A percentile compares a stretch with the other conserved stretches of the same genome.
Conservation (phyloP, 2,329 filamentous ascomycete species). For the Nothopassalora personata region DNA sequence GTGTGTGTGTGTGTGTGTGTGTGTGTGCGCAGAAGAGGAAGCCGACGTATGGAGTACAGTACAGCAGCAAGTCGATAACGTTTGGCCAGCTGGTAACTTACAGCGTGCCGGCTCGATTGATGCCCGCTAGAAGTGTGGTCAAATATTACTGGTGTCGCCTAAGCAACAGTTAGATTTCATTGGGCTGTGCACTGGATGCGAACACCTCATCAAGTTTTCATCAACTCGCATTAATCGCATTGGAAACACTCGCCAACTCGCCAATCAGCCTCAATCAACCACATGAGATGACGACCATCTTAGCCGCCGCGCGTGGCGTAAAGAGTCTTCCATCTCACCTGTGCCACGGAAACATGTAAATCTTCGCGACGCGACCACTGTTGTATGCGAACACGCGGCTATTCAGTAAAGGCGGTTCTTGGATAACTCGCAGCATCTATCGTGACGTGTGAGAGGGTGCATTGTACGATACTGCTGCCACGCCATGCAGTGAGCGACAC, state of each 20-base stretch:
- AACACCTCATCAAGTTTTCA: too few species aligned
- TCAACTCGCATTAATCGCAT: too few species aligned
- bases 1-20: background rate
- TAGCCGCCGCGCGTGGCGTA: background rate
- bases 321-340: background rate
- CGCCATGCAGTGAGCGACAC: too few species aligned
- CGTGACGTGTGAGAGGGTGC: too few species aligned
- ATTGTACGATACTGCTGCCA: too few species aligned
- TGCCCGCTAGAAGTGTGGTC: too few species aligned
- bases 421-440: background rate
- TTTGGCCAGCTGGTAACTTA: background rate
- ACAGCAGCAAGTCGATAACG: background rate
- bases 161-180: too few species aligned
- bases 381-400: background rate
- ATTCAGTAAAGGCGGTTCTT: background rate
- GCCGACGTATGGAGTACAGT: background rate
- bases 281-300: background rate
- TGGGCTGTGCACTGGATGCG: too few species aligned
- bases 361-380: background rate
- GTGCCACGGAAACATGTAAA: background rate
- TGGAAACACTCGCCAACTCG: too few species aligned
- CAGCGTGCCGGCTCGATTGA: background rate
- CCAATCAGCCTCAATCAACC: background rate
- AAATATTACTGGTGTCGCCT: too few species aligned
- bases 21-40: too few species aligned